Percentiles rank a stretch among this genome's conserved stretches.
phyloP scores from a whole-genome alignment of 2,329 filamentous ascomycete genomes.

The Pyrenophora tritici-repentis region DNA sequence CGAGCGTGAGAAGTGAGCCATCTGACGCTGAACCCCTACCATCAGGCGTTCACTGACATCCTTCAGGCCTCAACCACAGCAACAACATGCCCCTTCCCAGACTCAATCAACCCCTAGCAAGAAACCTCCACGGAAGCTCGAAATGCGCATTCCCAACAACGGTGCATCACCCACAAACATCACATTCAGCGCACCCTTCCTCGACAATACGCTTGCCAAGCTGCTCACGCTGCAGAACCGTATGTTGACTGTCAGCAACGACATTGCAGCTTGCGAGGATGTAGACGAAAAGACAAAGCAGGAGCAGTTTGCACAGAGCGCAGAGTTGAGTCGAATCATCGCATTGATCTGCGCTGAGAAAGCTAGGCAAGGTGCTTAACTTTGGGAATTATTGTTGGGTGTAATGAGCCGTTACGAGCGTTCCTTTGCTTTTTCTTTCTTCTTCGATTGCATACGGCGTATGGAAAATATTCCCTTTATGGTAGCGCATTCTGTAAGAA shows the following conservation, averaged over 20 bases:
- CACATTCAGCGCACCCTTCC: slow-evolving; percentile 58
- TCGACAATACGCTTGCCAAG: slow-evolving; percentile 58
- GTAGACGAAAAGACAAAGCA: slow-evolving; percentile 55
- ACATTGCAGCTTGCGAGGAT: slow-evolving; percentile 52
- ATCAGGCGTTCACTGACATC: slow-evolving; percentile 16
- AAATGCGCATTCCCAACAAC: slow-evolving; percentile 53
- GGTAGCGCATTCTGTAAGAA: slow-evolving; percentile 11
- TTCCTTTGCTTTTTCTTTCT: background rate
- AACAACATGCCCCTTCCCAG: slow-evolving; percentile 27
- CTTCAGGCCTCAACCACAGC: slow-evolving; percentile 29
- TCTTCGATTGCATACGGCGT: background rate
- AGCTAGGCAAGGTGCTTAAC: slow-evolving; percentile 52
- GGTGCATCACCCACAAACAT: slow-evolving; percentile 46
- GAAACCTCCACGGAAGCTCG: slow-evolving; percentile 55
- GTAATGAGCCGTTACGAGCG: background rate
- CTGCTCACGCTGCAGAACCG: slow-evolving; percentile 56
- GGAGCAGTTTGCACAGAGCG: slow-evolving; percentile 56
- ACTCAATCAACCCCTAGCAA: slow-evolving; percentile 32
- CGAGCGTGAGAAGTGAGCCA: slow-evolving; percentile 49
- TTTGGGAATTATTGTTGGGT: background rate
- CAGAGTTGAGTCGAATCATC: slow-evolving; percentile 56
- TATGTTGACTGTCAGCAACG: slow-evolving; percentile 55
- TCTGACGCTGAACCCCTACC: background rate
- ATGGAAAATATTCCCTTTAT: background rate
- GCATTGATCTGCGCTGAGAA: slow-evolving; percentile 59